These are phyloP conservation scores for Geranium brycei DNA, from an alignment of 345 rosid genomes.

Conservation along the genomic window DNA sequence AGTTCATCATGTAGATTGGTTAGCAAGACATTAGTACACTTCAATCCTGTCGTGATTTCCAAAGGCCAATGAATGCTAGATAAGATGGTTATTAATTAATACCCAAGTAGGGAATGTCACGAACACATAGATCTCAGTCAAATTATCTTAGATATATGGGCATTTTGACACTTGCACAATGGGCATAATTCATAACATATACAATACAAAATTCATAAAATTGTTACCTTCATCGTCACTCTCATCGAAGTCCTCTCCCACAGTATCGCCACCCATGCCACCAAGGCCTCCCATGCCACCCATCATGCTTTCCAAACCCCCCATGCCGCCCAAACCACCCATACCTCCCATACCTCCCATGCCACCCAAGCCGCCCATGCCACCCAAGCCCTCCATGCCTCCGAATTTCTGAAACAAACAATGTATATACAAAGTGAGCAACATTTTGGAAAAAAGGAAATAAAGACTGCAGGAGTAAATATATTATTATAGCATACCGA, in stretches of 20 bases:
- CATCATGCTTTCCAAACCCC: slow-evolving; percentile 19
- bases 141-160: too few species aligned
- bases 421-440: too few species aligned
- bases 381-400: slow-evolving; percentile 21
- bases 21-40: too few species aligned
- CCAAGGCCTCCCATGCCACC: too few species aligned
- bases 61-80: too few species aligned
- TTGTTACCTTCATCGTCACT: slow-evolving; percentile 80
- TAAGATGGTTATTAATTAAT: too few species aligned
- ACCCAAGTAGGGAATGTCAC: too few species aligned
- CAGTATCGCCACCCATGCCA: too few species aligned
- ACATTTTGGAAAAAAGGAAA: neutral
- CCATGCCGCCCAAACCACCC: slow-evolving; percentile 28
- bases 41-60: too few species aligned
- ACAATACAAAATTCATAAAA: neutral
- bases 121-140: too few species aligned
- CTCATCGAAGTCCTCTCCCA: slow-evolving; percentile 61
- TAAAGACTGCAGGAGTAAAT: neutral
- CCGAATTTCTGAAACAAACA: slow-evolving; percentile 24
- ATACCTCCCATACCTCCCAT: slow-evolving; percentile 28
- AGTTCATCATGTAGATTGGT: too few species aligned
- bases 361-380: slow-evolving; percentile 21
- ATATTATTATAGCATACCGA: slow-evolving; percentile 30
- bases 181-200: neutral
- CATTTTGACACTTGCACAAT: too few species aligned